Evolutionary conservation across 768 basidiomycete genomes (phyloP).

Genomic region (Trametes meyenii): DNA sequence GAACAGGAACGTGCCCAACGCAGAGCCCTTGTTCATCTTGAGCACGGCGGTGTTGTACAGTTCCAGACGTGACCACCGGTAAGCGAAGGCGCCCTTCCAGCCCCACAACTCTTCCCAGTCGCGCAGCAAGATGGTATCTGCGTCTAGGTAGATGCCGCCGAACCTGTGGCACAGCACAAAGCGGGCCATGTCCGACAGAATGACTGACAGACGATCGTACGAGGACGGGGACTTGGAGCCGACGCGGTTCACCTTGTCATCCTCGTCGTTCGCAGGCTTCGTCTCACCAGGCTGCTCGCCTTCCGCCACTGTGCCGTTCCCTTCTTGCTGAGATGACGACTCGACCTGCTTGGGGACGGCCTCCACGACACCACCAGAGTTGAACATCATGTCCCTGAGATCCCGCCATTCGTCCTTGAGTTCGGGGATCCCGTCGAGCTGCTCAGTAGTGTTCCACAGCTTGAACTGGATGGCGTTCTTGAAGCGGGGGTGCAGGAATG

Average conservation of each 20-base stretch:
- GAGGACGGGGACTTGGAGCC: conserved; percentile 87
- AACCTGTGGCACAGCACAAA: conserved; percentile 97
- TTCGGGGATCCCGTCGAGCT: conserved; percentile 90
- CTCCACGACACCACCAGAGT: conserved; percentile 80
- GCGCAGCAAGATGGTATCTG: conserved; percentile 92
- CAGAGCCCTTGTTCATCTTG: conserved; percentile 90
- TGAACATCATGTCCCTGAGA: conserved; percentile 78
- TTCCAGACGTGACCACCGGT: conserved; percentile 90
- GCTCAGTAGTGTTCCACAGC: conserved; percentile 98
- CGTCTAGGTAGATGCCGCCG: conserved; percentile 96
- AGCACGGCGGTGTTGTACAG: conserved; percentile 98
- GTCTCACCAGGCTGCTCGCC: neutral
- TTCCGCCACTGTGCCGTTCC: neutral
- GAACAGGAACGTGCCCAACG: conserved; percentile 92
- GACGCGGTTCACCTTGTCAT: conserved; percentile 73
- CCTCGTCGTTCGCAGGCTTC: conserved; percentile 34
- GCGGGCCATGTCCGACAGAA: conserved; percentile 94
- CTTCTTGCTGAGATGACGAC: conserved; percentile 23
- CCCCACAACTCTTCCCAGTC: conserved; percentile 99
- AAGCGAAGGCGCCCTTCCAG: conserved; percentile 95
- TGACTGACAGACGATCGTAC: conserved; percentile 91
- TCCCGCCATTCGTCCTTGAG: conserved; percentile 88
- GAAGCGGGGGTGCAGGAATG: conserved; percentile 92
- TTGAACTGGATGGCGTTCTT: conserved; percentile 92
- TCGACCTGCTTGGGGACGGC: conserved; percentile 54